A percentile compares a stretch with the other conserved stretches of the same genome.
Evolutionary conservation across 805 yeast species (phyloP).

Genomic region (Metschnikowia cubensis): DNA sequence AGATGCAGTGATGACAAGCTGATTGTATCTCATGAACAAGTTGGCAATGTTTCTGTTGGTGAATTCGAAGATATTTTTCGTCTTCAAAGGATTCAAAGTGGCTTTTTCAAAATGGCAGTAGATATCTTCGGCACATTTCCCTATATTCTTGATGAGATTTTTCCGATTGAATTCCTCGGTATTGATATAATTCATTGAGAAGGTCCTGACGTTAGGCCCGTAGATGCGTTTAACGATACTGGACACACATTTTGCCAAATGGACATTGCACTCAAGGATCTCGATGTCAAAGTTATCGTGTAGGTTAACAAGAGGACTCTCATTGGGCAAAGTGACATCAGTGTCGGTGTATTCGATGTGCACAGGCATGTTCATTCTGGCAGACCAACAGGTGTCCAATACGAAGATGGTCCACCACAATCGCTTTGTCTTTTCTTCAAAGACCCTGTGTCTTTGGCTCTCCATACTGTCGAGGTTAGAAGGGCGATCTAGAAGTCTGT

Average conservation of each 20-base stretch:
- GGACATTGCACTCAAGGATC: constrained; percentile 35
- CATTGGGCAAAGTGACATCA: constrained; percentile 39
- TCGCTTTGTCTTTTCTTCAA: constrained; percentile 31
- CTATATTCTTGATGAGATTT: constrained; percentile 29
- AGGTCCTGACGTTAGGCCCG: constrained; percentile 39
- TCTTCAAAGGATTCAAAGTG: constrained; percentile 22
- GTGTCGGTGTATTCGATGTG: constrained; percentile 42
- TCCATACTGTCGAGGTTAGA: constrained; percentile 1
- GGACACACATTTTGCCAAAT: constrained; percentile 36
- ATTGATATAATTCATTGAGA: constrained; percentile 38
- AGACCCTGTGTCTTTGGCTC: constrained; percentile 1
- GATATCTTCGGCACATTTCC: constrained; percentile 26
- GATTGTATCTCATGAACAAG: constrained; percentile 33
- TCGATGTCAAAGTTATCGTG: constrained; percentile 29
- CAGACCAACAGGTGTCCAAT: constrained; percentile 38
- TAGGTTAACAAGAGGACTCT: constrained; percentile 24
- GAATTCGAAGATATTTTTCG: constrained; percentile 18
- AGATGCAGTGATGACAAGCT: constrained; percentile 28
- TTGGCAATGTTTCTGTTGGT: constrained; percentile 30
- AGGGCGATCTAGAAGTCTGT: constrained; percentile 25
- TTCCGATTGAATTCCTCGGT: constrained; percentile 38
- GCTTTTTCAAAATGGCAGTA: constrained; percentile 32
- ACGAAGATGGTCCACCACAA: constrained; percentile 43
- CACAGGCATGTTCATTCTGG: constrained; percentile 36
- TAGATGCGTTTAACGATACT: constrained; percentile 33